Evolutionary conservation across 805 yeast species (phyloP), one percentile per base, ranked within the genome.

Genomic region (Cyberlindnera mrakii): DNA sequence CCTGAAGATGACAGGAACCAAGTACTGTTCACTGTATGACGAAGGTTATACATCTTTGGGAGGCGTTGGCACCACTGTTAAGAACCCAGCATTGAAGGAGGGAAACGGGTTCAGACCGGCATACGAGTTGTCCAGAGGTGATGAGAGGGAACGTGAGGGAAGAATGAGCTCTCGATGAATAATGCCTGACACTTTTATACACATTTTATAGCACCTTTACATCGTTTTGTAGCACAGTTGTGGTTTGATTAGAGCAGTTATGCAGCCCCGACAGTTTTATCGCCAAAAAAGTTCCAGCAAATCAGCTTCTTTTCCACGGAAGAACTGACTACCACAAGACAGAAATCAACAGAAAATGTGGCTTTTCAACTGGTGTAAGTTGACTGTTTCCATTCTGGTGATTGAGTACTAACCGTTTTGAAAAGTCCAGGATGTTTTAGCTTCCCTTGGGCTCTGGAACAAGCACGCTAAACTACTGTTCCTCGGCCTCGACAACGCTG

Each of bases 401-500:
- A 33, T 25, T 7, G 7, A 6, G 14, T 15, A 39, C 36, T 37
- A 44, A 33, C 40, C 27, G 4, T 16, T 27, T 19, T 13, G 19
- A 19, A 33, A 45, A 42, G 54, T 55, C 46, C 59, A 54, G 43
- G 90, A 85, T 60, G 77, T 82, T 49, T 71, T 85, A 53, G 82
- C 90, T 58, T 81, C 87, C 43, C 72, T 85, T 40, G 95, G 95
- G 52, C 71, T 85, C 53, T 77, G 87, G 82, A 93, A 91, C 75
- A 89, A 93, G 66, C 97, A 91, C 65, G 96, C 96, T 70, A 88
- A 95, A 71, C 75, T 93, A 59, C 76, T 93, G 62, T 93, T 93
- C 76, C 76, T 93, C 56, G 99, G 99, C 48, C 80, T 93, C 49
- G 99, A 93, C 67, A 93, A 93, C 58, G 99, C 99, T 37, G 99